phyloP scores from a whole-genome alignment of 768 basidiomycete genomes.

The Lentinus brumalis region DNA sequence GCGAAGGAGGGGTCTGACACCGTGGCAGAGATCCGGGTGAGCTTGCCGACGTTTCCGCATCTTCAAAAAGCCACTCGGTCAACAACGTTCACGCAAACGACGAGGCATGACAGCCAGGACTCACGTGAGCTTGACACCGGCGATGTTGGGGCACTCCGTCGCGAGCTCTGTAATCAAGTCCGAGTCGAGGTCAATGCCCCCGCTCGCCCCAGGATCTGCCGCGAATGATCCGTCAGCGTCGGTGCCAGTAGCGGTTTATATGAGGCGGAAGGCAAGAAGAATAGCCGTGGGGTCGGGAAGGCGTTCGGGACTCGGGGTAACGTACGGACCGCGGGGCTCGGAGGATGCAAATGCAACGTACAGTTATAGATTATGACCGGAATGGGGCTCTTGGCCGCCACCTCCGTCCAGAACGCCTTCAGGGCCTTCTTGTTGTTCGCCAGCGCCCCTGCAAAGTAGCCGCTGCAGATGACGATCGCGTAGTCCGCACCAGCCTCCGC shows the following conservation, averaged over 20 bases:
- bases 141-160: conserved; percentile 70
- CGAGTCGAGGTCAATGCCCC: conserved; percentile 90
- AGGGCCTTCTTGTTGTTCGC: conserved; percentile 62
- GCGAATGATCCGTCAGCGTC: conserved; percentile 6
- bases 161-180: conserved; percentile 85
- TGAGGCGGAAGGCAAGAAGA: not conserved
- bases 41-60: conserved; percentile 90
- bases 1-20: conserved; percentile 61
- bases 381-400: conserved; percentile 78
- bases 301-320: not conserved
- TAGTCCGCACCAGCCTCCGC: conserved; percentile 86
- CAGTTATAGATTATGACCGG: conserved; percentile 91
- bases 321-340: too few species aligned
- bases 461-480: conserved; percentile 81
- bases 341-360: conserved; percentile 36
- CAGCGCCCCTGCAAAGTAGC: conserved; percentile 84
- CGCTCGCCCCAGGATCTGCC: conserved; percentile 81
- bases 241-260: not conserved
- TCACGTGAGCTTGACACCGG: conserved; percentile 85
- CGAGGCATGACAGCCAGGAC: not conserved
- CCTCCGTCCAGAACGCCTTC: conserved; percentile 77
- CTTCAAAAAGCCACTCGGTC: conserved; percentile 37
- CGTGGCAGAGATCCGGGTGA: conserved; percentile 77
- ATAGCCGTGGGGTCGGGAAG: not conserved
- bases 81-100: not conserved